Evolutionary conservation across 805 yeast genomes (phyloP).

Genomic region (Yarrowia osloensis): DNA sequence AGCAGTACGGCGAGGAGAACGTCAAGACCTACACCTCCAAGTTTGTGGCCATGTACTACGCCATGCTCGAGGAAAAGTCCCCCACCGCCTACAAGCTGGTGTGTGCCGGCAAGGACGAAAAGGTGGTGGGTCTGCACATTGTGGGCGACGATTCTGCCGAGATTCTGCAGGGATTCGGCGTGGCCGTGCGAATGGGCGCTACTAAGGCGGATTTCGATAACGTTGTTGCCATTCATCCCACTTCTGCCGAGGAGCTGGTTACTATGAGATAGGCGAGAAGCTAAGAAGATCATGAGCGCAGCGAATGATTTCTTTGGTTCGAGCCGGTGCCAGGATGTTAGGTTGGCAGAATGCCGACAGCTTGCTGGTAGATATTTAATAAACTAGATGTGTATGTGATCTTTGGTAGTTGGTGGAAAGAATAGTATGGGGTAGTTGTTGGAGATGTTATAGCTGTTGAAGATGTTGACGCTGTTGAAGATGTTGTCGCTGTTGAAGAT

Average conservation of each 20-base stretch:
- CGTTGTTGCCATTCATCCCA: slow-evolving; percentile 98
- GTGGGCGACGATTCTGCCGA: slow-evolving; percentile 91
- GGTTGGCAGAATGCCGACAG: no score
- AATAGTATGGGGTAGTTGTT: no score
- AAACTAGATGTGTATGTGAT: not conserved
- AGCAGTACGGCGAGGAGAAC: slow-evolving; percentile 74
- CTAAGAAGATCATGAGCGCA: no score
- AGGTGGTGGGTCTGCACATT: slow-evolving; percentile 91
- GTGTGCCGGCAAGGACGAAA: slow-evolving; percentile 77
- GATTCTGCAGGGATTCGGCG: slow-evolving; percentile 97
- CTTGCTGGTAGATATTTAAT: not conserved
- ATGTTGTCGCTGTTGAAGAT: no score
- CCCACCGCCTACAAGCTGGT: slow-evolving; percentile 87
- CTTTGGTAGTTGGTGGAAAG: no score
- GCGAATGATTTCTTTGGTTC: no score
- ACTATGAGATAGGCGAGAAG: slow-evolving; percentile 62
- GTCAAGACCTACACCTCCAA: slow-evolving; percentile 78
- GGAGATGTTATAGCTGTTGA: no score
- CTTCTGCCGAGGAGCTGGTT: slow-evolving; percentile 96
- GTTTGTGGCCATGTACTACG: slow-evolving; percentile 91
- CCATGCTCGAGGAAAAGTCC: slow-evolving; percentile 69
- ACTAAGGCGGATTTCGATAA: slow-evolving; percentile 93
- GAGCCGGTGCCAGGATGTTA: no score
- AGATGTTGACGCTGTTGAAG: no score
- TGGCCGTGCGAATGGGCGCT: slow-evolving; percentile 98